phyloP scores from a whole-genome alignment of 2,329 filamentous ascomycete genomes.

The Calonectria pteridis region DNA sequence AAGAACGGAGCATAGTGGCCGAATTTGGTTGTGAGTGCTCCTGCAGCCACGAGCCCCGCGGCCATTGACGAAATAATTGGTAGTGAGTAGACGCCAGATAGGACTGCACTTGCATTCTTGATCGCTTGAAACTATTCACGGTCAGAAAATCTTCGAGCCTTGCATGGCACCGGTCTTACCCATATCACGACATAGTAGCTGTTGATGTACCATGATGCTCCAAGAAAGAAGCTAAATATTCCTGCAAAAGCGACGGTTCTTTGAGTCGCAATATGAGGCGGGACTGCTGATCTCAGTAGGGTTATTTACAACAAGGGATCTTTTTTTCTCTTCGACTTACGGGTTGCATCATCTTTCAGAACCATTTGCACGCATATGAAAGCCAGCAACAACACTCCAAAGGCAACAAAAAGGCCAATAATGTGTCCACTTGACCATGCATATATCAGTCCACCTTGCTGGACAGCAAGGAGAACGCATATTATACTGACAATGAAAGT shows the following conservation, averaged over 20 bases:
- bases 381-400: slow-evolving; percentile 13
- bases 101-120: slow-evolving; percentile 2
- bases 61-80: slow-evolving; percentile 14
- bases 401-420: slow-evolving; percentile 17
- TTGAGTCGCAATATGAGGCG: slow-evolving; percentile 15
- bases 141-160: neutral
- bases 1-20: slow-evolving; percentile 21
- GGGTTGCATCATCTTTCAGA: slow-evolving; percentile 22
- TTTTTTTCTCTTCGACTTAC: neutral
- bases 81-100: slow-evolving; percentile 15
- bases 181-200: slow-evolving; percentile 24
- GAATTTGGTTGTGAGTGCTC: neutral
- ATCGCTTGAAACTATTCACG: neutral
- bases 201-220: slow-evolving; percentile 17
- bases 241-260: slow-evolving; percentile 10
- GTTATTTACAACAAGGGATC: neutral
- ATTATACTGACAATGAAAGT: neutral
- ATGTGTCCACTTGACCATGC: slow-evolving; percentile 9
- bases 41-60: neutral
- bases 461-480: neutral
- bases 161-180: neutral
- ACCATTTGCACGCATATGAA: slow-evolving; percentile 23
- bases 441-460: neutral
- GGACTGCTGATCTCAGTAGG: neutral
- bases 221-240: slow-evolving; percentile 15